Conservation (phyloP, 768 basidiomycete genomes). For the Phylloporus rhodoxanthus region DNA sequence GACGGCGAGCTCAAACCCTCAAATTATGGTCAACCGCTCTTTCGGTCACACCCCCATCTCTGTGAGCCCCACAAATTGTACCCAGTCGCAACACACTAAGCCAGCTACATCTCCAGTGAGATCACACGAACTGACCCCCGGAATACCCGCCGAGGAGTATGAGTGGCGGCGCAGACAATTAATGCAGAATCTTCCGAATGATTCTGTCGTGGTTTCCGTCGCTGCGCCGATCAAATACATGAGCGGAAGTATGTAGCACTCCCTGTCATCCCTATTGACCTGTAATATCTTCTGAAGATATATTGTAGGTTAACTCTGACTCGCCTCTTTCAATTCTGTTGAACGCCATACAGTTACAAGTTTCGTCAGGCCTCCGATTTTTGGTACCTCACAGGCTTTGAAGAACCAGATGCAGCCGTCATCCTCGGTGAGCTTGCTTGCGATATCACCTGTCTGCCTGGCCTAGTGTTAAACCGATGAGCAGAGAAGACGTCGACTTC, state of each 20-base stretch:
- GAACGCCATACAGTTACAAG: conserved; percentile 64
- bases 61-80: conserved; percentile 34
- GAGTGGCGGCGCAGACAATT: conserved; percentile 60
- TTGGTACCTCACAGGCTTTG: conserved; percentile 95
- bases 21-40: conserved; percentile 72
- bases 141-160: conserved; percentile 75
- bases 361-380: conserved; percentile 90
- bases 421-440: conserved; percentile 55
- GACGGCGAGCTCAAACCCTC: conserved; percentile 55
- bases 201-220: conserved; percentile 67
- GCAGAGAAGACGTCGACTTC: conserved; percentile 65
- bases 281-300: conserved; percentile 38
- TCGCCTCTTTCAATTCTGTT: conserved; percentile 5
- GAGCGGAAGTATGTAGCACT: conserved; percentile 58
- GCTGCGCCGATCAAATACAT: conserved; percentile 83
- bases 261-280: conserved; percentile 5
- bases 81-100: conserved; percentile 2
- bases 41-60: conserved; percentile 78
- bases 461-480: background rate
- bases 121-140: conserved; percentile 71
- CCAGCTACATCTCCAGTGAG: conserved; percentile 35
- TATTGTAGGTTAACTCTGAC: conserved; percentile 56
- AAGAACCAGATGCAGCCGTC: conserved; percentile 87
- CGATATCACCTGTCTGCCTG: background rate
- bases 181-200: conserved; percentile 69